Evolutionary conservation across 1,284 basidiomycete genomes (phyloP).

Genomic region (Tremellales sp.): DNA sequence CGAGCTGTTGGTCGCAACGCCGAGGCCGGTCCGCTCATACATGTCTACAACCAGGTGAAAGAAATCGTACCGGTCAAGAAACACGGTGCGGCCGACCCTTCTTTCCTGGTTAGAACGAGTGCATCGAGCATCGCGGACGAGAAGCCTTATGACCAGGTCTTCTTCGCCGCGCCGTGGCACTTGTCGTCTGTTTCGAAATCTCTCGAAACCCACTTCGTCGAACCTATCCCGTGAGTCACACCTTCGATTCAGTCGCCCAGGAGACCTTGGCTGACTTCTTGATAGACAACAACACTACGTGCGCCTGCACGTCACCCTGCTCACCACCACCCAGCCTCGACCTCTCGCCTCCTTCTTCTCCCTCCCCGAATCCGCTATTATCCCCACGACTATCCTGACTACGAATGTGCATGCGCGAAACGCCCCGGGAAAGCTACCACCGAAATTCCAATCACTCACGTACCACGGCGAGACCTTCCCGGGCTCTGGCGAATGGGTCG

Average conservation of each 20-base stretch:
- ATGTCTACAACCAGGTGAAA: constrained; percentile 18
- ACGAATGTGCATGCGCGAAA: constrained; percentile 56
- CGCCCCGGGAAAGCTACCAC: constrained; percentile 54
- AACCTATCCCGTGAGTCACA: constrained; percentile 16
- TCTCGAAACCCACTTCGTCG: constrained; percentile 11
- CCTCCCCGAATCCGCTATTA: constrained; percentile 50
- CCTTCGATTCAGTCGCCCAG: not conserved
- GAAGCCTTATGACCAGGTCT: constrained; percentile 38
- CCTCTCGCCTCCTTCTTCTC: constrained; percentile 71
- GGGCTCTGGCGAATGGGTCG: constrained; percentile 58
- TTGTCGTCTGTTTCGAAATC: constrained; percentile 17
- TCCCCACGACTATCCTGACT: constrained; percentile 71
- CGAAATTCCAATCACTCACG: constrained; percentile 84
- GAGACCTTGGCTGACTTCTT: constrained; percentile 4
- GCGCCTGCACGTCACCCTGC: constrained; percentile 80
- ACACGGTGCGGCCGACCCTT: constrained; percentile 5
- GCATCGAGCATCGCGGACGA: constrained; percentile 17
- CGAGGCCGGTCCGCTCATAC: constrained; percentile 1
- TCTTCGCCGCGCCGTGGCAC: constrained; percentile 46
- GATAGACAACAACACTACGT: constrained; percentile 63
- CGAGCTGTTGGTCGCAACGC: constrained; percentile 6
- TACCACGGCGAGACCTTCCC: constrained; percentile 64
- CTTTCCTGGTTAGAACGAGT: constrained; percentile 23
- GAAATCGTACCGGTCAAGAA: constrained; percentile 23
- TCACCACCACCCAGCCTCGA: constrained; percentile 67